Conservation (phyloP, 148 eudicot species). For the Dianthus caryophyllus region DNA sequence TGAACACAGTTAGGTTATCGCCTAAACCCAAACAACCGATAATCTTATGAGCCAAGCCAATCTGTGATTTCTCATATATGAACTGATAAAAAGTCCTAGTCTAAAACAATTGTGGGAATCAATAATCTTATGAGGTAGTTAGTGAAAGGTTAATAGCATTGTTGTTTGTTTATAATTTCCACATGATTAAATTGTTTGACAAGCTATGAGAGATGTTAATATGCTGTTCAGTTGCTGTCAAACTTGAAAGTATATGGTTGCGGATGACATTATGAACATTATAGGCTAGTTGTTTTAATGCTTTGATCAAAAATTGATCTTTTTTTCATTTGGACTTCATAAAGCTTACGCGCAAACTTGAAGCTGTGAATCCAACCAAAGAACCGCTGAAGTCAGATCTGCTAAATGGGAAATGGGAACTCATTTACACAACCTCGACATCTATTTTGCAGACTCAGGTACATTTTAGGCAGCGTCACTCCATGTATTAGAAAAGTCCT, state of each 20-base stretch:
- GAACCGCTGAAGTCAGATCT: slow-evolving; percentile 73
- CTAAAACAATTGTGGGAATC: not conserved
- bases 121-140: not conserved
- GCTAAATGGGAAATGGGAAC: slow-evolving; percentile 93
- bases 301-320: not conserved
- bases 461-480: too few relatives aligned
- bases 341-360: slow-evolving; percentile 73
- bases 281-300: not conserved
- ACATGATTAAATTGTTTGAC: not conserved
- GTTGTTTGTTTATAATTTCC: not conserved
- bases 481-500: too few relatives aligned
- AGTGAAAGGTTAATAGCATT: not conserved
- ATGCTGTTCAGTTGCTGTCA: not conserved
- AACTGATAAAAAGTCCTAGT: not conserved
- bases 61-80: too few relatives aligned
- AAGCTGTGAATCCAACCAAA: slow-evolving; percentile 79
- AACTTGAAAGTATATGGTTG: not conserved
- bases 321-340: slow-evolving; percentile 24
- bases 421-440: slow-evolving; percentile 79
- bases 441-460: slow-evolving; percentile 78
- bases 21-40: too few relatives aligned
- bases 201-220: not conserved
- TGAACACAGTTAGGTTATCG: too few relatives aligned
- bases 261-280: not conserved
- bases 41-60: too few relatives aligned